Conservation (phyloP, 1,284 basidiomycete species). For the Coniferiporia weirii region DNA sequence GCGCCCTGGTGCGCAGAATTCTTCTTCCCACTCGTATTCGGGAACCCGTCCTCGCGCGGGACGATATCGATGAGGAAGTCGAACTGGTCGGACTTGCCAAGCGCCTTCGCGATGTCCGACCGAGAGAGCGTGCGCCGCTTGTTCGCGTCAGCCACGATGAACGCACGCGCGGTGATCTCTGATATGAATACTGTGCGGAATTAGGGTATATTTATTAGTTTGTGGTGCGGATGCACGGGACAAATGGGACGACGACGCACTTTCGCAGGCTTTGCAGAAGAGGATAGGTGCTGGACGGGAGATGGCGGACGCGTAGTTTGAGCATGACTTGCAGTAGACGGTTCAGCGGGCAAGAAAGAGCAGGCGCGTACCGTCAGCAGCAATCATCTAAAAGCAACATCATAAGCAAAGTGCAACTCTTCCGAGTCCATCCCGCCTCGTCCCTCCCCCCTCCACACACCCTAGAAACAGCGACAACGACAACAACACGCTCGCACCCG, state of each 20-base stretch:
- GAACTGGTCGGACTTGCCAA: conserved; percentile 87
- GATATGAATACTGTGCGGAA: conserved; percentile 78
- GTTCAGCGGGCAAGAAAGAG: background rate
- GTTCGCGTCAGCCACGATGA: conserved; percentile 89
- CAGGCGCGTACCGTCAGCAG: conserved; percentile 72
- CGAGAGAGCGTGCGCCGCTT: conserved; percentile 88
- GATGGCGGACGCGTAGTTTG: background rate
- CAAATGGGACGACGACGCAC: conserved; percentile 45
- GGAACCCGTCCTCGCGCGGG: conserved; percentile 65
- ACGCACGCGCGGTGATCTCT: conserved; percentile 89
- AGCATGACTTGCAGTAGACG: conserved; percentile 15
- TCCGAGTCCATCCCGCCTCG: background rate
- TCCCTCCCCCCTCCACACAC: background rate
- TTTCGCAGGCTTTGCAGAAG: conserved; percentile 95
- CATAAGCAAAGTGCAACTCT: conserved; percentile 3
- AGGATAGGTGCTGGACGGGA: conserved; percentile 71
- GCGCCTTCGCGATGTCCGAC: conserved; percentile 85
- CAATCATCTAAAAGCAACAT: conserved; percentile 72
- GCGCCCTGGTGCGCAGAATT: background rate
- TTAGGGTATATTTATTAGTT: background rate
- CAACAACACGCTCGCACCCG: background rate
- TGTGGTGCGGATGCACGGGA: conserved; percentile 1
- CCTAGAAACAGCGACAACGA: background rate
- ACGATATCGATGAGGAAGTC: conserved; percentile 93
- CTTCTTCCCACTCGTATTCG: background rate